These are phyloP conservation scores for Vaccinium macrocarpon DNA, from an alignment of 148 eudicot species.

Conservation along the genomic window DNA sequence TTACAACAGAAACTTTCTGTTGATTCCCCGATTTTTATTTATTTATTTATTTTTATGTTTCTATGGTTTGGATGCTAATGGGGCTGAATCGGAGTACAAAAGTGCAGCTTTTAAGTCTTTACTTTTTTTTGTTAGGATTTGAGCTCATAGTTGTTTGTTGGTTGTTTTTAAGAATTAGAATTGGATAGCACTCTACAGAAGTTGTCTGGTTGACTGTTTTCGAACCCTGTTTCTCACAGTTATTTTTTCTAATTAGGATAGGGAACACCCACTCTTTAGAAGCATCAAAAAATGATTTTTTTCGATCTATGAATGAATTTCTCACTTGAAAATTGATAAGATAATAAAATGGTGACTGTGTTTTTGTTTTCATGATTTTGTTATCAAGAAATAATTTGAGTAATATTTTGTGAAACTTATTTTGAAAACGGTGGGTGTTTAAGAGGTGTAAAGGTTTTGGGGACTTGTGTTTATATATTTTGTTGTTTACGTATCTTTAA, in stretches of 20 bases:
- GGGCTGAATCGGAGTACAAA: background rate
- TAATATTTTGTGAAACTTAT: background rate
- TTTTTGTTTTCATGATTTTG: background rate
- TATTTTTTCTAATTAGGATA: background rate
- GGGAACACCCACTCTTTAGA: background rate
- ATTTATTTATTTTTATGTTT: background rate
- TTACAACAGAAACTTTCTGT: background rate
- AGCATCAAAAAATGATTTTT: background rate
- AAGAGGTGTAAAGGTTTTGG: background rate
- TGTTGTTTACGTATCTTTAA: background rate
- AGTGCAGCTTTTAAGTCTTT: background rate
- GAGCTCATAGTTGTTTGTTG: background rate
- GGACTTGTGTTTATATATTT: background rate
- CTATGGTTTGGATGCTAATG: background rate
- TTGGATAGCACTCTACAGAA: background rate
- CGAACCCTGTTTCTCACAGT: background rate
- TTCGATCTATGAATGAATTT: background rate
- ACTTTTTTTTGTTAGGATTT: background rate
- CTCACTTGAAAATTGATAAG: background rate
- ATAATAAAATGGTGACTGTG: background rate
- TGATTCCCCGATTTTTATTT: background rate
- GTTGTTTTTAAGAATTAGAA: background rate
- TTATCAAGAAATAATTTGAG: background rate
- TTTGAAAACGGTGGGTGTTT: background rate
- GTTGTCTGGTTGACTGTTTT: background rate